Base-by-base conservation (phyloP, 148 eudicot genomes). In the Beta vulgaris region DNA sequence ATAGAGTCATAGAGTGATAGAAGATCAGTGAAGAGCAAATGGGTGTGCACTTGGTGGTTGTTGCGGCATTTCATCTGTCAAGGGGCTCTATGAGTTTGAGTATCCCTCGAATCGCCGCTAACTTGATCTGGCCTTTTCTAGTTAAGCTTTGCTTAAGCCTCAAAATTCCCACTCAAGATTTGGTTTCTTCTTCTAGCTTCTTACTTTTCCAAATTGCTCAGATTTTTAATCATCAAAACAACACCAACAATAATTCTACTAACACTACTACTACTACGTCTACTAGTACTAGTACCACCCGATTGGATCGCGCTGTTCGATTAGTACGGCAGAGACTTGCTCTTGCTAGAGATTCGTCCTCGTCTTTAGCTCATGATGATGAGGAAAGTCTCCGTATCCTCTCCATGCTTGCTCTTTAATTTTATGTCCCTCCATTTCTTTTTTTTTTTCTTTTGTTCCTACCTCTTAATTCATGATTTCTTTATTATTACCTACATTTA, bases 391-490 rank as follows among this genome's bases (percentile, higher is more conserved):
- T 85, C 37, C 84, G 54, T 31, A 51, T 77, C 44, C 49, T 88
- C 21, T 71, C 90, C 10, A 76, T 85, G 85, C 70, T 85, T 48
- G 77, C 90, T n/a, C 92, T 88, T 51, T 88, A 73, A n/a, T 67
- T n/a, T 67, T 21, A 25, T n/a, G 25, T 14, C 4, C 43, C 3
- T 62, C 3, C 40, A 62, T 28, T 62, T 34, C 31, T 39, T 67
- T 3, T 1, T 40, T 11, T 39, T 40, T 6, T 32, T 13, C 8
- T 61, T 9, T 51, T 51, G 25, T 51, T 19, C 57, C n/a, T n/a
- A n/a, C n/a, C n/a, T n/a, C n/a, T n/a, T n/a, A n/a, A n/a, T n/a
- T n/a, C n/a, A n/a, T n/a, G n/a, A n/a, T n/a, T n/a, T n/a, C n/a
- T n/a, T n/a, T n/a, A n/a, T n/a, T n/a, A n/a, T n/a, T n/a, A n/a